phyloP scores from a whole-genome alignment of 2,329 filamentous ascomycete species.

The Phaeosphaeriaceae sp. region DNA sequence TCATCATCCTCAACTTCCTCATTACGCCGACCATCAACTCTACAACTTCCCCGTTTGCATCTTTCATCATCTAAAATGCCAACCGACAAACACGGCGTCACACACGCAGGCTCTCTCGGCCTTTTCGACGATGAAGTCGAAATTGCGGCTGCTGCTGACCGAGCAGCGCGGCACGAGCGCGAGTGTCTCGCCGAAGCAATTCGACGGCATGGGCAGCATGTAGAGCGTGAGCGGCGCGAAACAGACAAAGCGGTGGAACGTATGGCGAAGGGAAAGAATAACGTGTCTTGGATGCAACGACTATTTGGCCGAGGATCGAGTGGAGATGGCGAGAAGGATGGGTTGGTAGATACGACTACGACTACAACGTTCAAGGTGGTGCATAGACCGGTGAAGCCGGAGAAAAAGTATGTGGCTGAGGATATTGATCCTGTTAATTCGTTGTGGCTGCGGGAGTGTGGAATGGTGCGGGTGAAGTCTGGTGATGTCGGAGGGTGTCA shows the following conservation, averaged over 20 bases:
- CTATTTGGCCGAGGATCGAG: not conserved
- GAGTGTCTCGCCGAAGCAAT: constrained; percentile 1
- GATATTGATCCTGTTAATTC: constrained; percentile 14
- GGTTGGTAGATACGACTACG: too few relatives aligned
- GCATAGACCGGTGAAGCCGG: not conserved
- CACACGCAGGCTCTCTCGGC: constrained; percentile 22
- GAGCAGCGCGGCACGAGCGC: constrained; percentile 5
- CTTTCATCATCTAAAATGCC: constrained; percentile 1
- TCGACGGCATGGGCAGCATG: constrained; percentile 2
- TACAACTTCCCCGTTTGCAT: not conserved
- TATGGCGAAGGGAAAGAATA: not conserved
- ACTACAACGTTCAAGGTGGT: not conserved
- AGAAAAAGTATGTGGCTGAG: constrained; percentile 2
- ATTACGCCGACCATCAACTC: not conserved
- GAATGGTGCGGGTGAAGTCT: constrained; percentile 20
- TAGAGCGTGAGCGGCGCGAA: not conserved
- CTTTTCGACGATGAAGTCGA: constrained; percentile 27
- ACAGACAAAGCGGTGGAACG: constrained; percentile 2
- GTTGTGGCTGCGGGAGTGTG: constrained; percentile 18
- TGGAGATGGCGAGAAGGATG: not conserved
- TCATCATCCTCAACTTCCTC: not conserved
- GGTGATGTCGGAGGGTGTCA: constrained; percentile 13
- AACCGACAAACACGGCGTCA: constrained; percentile 7
- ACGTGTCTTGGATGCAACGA: not conserved
- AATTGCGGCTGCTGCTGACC: not conserved